Evolutionary conservation across 2,329 filamentous ascomycete species (phyloP).

Genomic region (Polychaeton citri): DNA sequence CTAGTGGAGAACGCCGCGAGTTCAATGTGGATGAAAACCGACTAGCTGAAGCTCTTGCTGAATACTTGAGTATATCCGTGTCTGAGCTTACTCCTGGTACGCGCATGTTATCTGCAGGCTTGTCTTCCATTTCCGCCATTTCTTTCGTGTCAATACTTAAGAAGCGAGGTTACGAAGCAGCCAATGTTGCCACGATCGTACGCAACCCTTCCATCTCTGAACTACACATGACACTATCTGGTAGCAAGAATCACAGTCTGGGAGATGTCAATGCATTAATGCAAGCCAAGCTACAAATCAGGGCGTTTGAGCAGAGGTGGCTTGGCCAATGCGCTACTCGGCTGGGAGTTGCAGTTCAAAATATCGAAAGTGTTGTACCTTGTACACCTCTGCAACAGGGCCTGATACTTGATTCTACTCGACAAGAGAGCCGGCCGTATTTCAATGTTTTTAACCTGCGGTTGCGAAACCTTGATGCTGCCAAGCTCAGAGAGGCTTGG

Average conservation of each 20-base stretch:
- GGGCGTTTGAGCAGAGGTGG: slow-evolving; percentile 52
- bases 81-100: slow-evolving; percentile 38
- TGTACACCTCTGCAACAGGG: slow-evolving; percentile 81
- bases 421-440: slow-evolving; percentile 48
- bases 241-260: slow-evolving; percentile 4
- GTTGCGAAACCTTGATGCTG: slow-evolving; percentile 36
- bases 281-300: slow-evolving; percentile 39
- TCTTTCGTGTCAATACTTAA: slow-evolving; percentile 54
- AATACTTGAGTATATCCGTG: neutral
- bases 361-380: slow-evolving; percentile 62
- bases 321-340: slow-evolving; percentile 37
- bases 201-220: slow-evolving; percentile 35
- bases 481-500: slow-evolving; percentile 46
- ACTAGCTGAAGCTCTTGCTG: slow-evolving; percentile 36
- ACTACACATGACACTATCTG: slow-evolving; percentile 24
- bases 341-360: slow-evolving; percentile 36
- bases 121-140: slow-evolving; percentile 79
- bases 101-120: slow-evolving; percentile 71
- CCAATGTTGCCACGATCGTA: slow-evolving; percentile 55
- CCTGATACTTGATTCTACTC: slow-evolving; percentile 60
- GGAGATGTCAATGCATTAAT: slow-evolving; percentile 26
- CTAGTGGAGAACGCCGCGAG: slow-evolving; percentile 7
- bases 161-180: slow-evolving; percentile 44
- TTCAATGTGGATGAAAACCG: slow-evolving; percentile 14
- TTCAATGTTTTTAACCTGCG: slow-evolving; percentile 61